Evolutionary conservation across 2,329 filamentous ascomycete genomes (phyloP).

Genomic region (Laburnicola sp.): DNA sequence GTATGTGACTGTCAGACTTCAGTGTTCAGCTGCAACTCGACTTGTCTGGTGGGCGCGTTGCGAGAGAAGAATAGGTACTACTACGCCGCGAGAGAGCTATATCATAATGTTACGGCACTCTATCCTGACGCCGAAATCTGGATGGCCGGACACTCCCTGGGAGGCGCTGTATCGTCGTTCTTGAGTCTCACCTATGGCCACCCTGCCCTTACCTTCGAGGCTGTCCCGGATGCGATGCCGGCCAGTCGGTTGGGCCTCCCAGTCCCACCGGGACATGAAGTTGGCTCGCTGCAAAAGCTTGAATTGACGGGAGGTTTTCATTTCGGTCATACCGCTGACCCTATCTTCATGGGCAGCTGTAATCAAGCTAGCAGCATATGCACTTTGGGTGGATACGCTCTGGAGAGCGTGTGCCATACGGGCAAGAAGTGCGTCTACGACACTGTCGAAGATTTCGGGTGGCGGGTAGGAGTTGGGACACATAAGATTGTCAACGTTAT

Average conservation of each 20-base stretch:
- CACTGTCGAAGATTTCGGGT: slow-evolving; percentile 86
- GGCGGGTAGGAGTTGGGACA: slow-evolving; percentile 86
- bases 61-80: slow-evolving; percentile 89
- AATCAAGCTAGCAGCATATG: slow-evolving; percentile 88
- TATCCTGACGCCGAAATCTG: slow-evolving; percentile 86
- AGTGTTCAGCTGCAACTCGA: slow-evolving; percentile 89
- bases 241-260: slow-evolving; percentile 84
- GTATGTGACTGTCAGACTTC: slow-evolving; percentile 90
- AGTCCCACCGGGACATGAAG: slow-evolving; percentile 75
- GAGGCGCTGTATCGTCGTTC: slow-evolving; percentile 85
- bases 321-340: slow-evolving; percentile 94
- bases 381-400: slow-evolving; percentile 87
- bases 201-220: slow-evolving; percentile 90
- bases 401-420: slow-evolving; percentile 91
- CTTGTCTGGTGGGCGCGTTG: slow-evolving; percentile 77
- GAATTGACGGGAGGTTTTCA: slow-evolving; percentile 77
- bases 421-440: slow-evolving; percentile 89
- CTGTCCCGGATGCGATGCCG: slow-evolving; percentile 86
- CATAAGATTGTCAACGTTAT: slow-evolving; percentile 91
- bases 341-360: slow-evolving; percentile 90
- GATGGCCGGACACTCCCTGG: slow-evolving; percentile 90
- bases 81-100: slow-evolving; percentile 82
- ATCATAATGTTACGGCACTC: slow-evolving; percentile 85
- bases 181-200: slow-evolving; percentile 88
- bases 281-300: slow-evolving; percentile 65